Evolutionary conservation across 2,329 filamentous ascomycete species (phyloP).

Genomic region (Fusarium decemcellulare): DNA sequence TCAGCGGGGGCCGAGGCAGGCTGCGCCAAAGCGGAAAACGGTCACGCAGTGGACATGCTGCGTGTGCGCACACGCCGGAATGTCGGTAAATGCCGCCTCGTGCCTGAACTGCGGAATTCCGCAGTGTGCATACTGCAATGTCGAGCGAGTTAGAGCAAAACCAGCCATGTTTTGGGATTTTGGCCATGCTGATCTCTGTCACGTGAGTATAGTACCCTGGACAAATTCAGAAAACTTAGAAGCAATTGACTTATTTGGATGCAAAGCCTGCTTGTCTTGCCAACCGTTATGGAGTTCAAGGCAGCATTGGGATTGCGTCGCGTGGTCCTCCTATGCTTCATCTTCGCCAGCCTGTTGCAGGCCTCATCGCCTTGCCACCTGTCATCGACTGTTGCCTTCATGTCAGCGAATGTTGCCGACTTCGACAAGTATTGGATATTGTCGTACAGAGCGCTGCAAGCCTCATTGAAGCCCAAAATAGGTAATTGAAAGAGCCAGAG

Average conservation of each 20-base stretch:
- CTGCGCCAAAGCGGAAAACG: not conserved
- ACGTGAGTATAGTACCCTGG: no score
- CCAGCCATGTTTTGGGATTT: not conserved
- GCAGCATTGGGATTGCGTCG: not conserved
- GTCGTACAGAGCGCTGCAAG: not conserved
- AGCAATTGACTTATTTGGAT: not conserved
- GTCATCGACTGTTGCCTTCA: not conserved
- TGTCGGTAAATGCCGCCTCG: constrained; percentile 1
- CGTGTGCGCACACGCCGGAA: constrained; percentile 2
- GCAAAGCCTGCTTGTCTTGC: not conserved
- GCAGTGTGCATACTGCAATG: constrained; percentile 7
- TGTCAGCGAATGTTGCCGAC: not conserved
- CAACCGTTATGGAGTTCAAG: not conserved
- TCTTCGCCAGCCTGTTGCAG: not conserved
- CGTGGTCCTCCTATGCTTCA: not conserved
- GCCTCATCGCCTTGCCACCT: not conserved
- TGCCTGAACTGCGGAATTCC: not conserved
- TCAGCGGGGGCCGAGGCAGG: not conserved
- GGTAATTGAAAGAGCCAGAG: no score
- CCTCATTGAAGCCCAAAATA: no score
- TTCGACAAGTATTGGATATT: no score
- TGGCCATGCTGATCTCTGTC: not conserved
- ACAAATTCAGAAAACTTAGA: no score
- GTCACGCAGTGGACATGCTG: constrained; percentile 13
- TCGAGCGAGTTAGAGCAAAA: not conserved